Conservation (phyloP, 2,329 filamentous ascomycete species). For the Teratosphaeria pseudoeucalypti region DNA sequence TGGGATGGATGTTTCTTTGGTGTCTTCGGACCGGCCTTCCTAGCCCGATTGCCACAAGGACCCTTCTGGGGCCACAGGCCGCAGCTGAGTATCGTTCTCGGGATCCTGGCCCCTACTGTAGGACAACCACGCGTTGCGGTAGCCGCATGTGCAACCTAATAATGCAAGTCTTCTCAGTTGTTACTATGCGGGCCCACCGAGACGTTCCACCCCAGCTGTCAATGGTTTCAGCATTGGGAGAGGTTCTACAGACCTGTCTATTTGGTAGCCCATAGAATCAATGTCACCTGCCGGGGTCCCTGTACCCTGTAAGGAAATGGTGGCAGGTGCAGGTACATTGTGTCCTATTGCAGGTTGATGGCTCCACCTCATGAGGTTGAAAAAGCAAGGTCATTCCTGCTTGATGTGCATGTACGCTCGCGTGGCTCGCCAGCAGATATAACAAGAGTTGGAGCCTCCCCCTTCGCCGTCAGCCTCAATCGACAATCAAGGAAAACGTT, state of each 20-base stretch:
- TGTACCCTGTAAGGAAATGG: neutral
- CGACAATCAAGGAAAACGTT: neutral
- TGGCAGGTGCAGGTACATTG: neutral
- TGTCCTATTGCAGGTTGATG: neutral
- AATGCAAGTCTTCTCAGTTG: neutral
- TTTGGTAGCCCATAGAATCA: neutral
- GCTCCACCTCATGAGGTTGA: neutral
- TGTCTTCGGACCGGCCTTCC: neutral
- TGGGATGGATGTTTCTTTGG: neutral
- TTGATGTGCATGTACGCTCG: neutral
- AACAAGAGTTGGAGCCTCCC: neutral
- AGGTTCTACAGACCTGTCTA: neutral
- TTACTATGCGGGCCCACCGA: neutral
- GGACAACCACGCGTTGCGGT: neutral
- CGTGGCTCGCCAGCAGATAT: neutral
- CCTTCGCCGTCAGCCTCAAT: neutral
- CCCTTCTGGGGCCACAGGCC: neutral
- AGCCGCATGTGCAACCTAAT: neutral
- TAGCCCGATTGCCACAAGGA: neutral
- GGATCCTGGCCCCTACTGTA: neutral
- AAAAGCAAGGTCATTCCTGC: neutral
- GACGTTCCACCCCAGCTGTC: neutral
- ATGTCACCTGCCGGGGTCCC: neutral
- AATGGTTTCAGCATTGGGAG: neutral
- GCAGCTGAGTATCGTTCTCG: neutral